Base-by-base conservation (phyloP, 1,284 basidiomycete species). In the Pascua sp. region DNA sequence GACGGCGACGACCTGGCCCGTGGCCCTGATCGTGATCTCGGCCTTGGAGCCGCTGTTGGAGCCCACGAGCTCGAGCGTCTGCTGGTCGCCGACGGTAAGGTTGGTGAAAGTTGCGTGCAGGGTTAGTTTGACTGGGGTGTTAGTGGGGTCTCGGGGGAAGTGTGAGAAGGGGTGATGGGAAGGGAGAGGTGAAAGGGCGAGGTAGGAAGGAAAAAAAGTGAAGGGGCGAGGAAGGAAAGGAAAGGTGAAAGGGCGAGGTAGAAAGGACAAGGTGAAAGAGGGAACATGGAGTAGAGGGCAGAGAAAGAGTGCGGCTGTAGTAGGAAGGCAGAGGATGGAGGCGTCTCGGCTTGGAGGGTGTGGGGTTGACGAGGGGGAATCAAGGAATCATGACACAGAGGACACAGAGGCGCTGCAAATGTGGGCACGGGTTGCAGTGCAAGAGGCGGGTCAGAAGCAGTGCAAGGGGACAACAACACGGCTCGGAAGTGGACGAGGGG, bases 1-100 rank as follows among this genome's bases (percentile, higher is more conserved):
- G 38, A 49, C 38, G 38, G 47, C 47, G 16, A 49, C 47, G 47
- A 49, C 38, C 47, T 49, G 47, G 16, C 39, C 47, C 16, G 47
- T 18, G 11, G 24, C 47, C 47, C 40, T 49, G 4, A 49, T 11
- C 47, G 47, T 49, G 36, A 40, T 16, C 11, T 49, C 41, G 9
- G 47, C 38, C 38, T 49, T 36, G 13, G 47, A 47, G n/a, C 47
- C 47, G 37, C 47, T 16, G 8, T 12, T 16, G 37, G 11, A 38
- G 36, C 47, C 38, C 16, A 49, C 47, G 47, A 49, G 39, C 11
- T 41, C 17, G 38, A 49, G 39, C 16, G 38, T 41, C 5, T 16
- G 47, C 17, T 38, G 9, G 39, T 49, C 47, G 5, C 47, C 47
- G 38, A 40, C 47, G 38, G 47, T 41, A 11, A 7, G 16, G 11